phyloP scores from a whole-genome alignment of 177 flowering plant species.

The Vitis hybrid region DNA sequence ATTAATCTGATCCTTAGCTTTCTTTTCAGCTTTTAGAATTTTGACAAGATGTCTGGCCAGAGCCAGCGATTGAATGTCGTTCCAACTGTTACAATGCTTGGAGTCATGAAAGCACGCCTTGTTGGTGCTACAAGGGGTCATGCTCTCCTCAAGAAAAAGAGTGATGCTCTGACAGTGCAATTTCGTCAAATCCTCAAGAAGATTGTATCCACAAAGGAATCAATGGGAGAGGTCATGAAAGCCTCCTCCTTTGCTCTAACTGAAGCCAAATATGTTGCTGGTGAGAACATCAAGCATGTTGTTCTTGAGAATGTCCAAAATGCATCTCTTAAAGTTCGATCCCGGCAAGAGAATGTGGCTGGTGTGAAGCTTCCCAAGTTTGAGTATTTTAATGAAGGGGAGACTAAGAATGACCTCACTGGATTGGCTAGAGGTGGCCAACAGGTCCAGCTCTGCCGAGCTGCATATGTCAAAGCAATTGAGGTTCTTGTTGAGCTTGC shows the following conservation, averaged over 20 bases:
- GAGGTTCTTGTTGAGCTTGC: slow-evolving; percentile 60
- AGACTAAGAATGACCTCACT: slow-evolving; percentile 48
- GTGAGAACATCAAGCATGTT: slow-evolving; percentile 49
- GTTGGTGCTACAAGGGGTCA: slow-evolving; percentile 61
- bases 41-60: slow-evolving; percentile 46
- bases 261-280: slow-evolving; percentile 56
- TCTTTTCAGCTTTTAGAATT: slow-evolving; percentile 7
- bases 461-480: slow-evolving; percentile 45
- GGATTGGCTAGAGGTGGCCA: slow-evolving; percentile 60
- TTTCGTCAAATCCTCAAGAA: slow-evolving; percentile 51
- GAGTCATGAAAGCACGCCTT: slow-evolving; percentile 49
- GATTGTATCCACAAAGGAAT: slow-evolving; percentile 48
- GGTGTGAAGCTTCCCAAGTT: slow-evolving; percentile 59
- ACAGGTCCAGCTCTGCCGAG: slow-evolving; percentile 49
- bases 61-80: slow-evolving; percentile 50
- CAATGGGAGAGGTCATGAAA: slow-evolving; percentile 56
- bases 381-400: slow-evolving; percentile 45
- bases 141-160: slow-evolving; percentile 60
- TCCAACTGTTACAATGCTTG: slow-evolving; percentile 56
- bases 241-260: slow-evolving; percentile 45
- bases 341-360: slow-evolving; percentile 46
- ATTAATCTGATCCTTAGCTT: not conserved
- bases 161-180: slow-evolving; percentile 53
- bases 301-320: slow-evolving; percentile 48
- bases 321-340: slow-evolving; percentile 45